phyloP scores from a whole-genome alignment of 73 alveolate species.

The Tetrahymena thermophila region DNA sequence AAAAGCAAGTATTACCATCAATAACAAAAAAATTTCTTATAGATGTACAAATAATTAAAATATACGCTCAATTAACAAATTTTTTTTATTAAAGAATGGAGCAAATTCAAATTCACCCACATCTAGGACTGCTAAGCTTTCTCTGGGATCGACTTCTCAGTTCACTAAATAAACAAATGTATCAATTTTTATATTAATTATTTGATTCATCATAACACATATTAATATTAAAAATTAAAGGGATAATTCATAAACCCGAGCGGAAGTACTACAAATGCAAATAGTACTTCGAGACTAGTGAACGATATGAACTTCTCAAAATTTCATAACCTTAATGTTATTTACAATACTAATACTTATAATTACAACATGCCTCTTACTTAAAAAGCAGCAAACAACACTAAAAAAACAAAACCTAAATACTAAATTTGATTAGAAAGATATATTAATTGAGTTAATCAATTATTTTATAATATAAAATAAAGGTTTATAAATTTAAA shows the following conservation, averaged over 20 bases:
- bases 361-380: conserved; percentile 6
- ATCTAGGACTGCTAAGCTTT: not conserved
- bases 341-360: conserved; percentile 35
- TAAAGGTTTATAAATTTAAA: not conserved
- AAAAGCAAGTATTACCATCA: not conserved
- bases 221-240: not conserved
- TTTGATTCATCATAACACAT: not conserved
- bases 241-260: not conserved
- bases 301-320: conserved; percentile 14
- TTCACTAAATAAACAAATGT: not conserved
- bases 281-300: not conserved
- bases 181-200: not conserved
- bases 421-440: not conserved
- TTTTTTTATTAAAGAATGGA: not conserved
- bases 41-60: not conserved
- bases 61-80: not conserved
- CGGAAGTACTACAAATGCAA: not conserved
- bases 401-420: not conserved
- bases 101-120: not conserved
- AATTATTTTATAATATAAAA: no score
- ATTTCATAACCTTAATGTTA: conserved; percentile 19
- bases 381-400: not conserved
- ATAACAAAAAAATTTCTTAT: not conserved
- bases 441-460: not conserved
- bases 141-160: not conserved